phyloP scores from a whole-genome alignment of 2,329 filamentous ascomycete species.

The Diaporthe citriasiana region DNA sequence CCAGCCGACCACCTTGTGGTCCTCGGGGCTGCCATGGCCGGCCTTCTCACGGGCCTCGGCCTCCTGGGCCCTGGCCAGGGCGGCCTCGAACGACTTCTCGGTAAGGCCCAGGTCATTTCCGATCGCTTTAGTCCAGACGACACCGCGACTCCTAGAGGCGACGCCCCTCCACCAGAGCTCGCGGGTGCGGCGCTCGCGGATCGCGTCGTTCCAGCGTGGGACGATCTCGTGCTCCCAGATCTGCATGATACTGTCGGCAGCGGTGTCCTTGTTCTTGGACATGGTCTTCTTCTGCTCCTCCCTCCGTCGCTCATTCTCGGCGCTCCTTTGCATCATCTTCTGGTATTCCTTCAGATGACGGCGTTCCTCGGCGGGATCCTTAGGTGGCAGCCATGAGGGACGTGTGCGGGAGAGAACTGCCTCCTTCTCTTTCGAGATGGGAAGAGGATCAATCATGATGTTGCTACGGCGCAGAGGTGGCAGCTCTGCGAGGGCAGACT shows the following conservation, averaged over 20 bases:
- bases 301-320: slow-evolving; percentile 71
- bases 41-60: slow-evolving; percentile 70
- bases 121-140: slow-evolving; percentile 79
- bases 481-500: slow-evolving; percentile 77
- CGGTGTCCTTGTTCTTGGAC: slow-evolving; percentile 67
- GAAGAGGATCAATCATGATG: slow-evolving; percentile 87
- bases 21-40: slow-evolving; percentile 66
- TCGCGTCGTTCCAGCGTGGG: slow-evolving; percentile 80
- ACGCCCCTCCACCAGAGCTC: slow-evolving; percentile 89
- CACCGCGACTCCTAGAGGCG: slow-evolving; percentile 76
- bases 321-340: slow-evolving; percentile 80
- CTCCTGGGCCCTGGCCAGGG: slow-evolving; percentile 75
- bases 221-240: slow-evolving; percentile 84
- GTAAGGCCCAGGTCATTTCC: slow-evolving; percentile 81
- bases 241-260: slow-evolving; percentile 67
- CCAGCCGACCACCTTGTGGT: slow-evolving; percentile 70
- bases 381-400: slow-evolving; percentile 87
- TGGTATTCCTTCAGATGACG: slow-evolving; percentile 89
- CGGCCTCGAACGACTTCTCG: slow-evolving; percentile 77
- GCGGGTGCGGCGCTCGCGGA: slow-evolving; percentile 76
- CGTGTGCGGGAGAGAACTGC: slow-evolving; percentile 84
- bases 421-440: slow-evolving; percentile 89
- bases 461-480: slow-evolving; percentile 80
- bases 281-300: slow-evolving; percentile 67
- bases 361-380: slow-evolving; percentile 91